Evolutionary conservation across 805 yeast species (phyloP), one percentile per base, ranked within the genome.

Genomic region (Cyberlindnera misumaiensis): DNA sequence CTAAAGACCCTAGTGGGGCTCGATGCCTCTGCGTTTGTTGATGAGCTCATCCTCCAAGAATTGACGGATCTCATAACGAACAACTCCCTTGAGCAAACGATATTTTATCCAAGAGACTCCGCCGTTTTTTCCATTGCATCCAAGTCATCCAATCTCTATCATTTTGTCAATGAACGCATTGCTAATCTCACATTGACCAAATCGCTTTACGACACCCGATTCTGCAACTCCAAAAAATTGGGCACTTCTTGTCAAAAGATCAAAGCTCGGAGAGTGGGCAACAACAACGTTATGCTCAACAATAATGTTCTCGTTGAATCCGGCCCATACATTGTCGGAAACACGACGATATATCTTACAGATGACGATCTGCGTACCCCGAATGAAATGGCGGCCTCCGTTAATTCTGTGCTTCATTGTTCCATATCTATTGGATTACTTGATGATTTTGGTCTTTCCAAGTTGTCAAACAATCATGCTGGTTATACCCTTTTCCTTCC

Each of bases 401-500:
- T 88, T 15, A 83, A 83, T 3, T 78, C 84, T 0, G 63, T 73
- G 35, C 65, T 68, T 35, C 70, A 73, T 36, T 83, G 93, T 50
- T 72, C 94, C 3, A 73, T 66, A 43, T 78, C 95, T 0, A 52
- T 87, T 34, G 62, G 68, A 13, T 76, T 75, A 47, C 56, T 89
- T 42, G 68, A 73, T 34, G 60, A 70, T 12, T 65, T 76, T 31
- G 70, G 67, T 8, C 56, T 85, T 25, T 59, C 76, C 16, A 72
- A 73, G 41, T 64, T 82, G 30, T 62, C 69, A 11, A 69, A 68
- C 4, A 81, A 80, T 41, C 58, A 63, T 15, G 51, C 63, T 15
- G 94, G 94, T 0, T 86, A 87, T 62, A 76, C 96, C 0, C 60
- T 81, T 0, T 73, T 89, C 38, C 62, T 89, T 22, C 97, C 97